Conservation (phyloP, 495 filamentous ascomycete genomes). For the Jackrogersella multiformis region DNA sequence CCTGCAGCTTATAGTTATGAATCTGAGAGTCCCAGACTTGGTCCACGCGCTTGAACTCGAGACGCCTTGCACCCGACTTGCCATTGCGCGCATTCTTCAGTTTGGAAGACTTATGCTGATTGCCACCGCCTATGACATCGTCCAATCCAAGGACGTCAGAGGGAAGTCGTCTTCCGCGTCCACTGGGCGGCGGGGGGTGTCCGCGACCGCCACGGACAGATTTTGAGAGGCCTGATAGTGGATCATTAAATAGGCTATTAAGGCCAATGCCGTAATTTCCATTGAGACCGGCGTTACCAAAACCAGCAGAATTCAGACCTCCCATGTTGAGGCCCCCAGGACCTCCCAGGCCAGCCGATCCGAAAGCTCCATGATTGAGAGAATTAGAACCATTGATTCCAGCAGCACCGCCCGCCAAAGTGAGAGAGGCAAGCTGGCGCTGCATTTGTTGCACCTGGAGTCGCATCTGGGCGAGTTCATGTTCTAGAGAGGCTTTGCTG, state of each 20-base stretch:
- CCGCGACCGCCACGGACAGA: neutral
- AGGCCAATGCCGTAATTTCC: neutral
- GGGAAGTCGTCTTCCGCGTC: constrained; percentile 30
- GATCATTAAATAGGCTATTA: constrained; percentile 6
- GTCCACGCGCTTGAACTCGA: constrained; percentile 88
- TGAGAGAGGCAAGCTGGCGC: constrained; percentile 42
- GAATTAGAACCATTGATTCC: constrained; percentile 29
- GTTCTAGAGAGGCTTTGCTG: constrained; percentile 34
- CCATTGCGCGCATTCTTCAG: constrained; percentile 59
- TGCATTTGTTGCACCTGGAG: constrained; percentile 45
- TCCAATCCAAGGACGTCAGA: constrained; percentile 14
- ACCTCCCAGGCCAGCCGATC: neutral
- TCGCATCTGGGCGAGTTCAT: constrained; percentile 45
- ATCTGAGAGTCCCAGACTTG: constrained; percentile 82
- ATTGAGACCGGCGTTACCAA: neutral
- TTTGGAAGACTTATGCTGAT: constrained; percentile 50
- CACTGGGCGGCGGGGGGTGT: neutral
- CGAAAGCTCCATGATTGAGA: constrained; percentile 16
- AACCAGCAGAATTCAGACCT: constrained; percentile 4
- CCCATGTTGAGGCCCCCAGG: neutral
- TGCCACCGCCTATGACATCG: constrained; percentile 20
- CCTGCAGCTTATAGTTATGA: constrained; percentile 83
- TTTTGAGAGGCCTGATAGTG: neutral
- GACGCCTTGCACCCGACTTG: constrained; percentile 63
- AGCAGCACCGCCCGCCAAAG: constrained; percentile 19